Evolutionary conservation across 306 rosid species (phyloP).

Genomic region (Lagenaria siceraria): DNA sequence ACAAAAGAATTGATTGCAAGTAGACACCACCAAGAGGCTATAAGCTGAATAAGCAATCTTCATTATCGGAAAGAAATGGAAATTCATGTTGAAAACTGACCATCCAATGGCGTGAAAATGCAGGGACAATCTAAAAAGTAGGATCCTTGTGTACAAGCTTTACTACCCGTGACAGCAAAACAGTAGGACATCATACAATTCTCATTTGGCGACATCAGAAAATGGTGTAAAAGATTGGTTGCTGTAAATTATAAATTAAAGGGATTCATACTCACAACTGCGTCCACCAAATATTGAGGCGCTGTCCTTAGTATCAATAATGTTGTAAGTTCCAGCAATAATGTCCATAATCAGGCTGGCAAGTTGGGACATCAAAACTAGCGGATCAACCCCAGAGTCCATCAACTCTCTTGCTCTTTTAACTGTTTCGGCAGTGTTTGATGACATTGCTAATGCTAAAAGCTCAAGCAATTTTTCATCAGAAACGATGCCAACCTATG

Average conservation of each 20-base stretch:
- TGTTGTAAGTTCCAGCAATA: slow-evolving; percentile 79
- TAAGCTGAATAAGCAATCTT: neutral
- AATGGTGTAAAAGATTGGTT: slow-evolving; percentile 9
- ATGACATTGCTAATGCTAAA: slow-evolving; percentile 91
- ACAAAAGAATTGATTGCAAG: neutral
- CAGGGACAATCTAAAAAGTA: neutral
- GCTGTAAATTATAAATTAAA: slow-evolving; percentile 10
- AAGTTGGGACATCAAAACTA: slow-evolving; percentile 89
- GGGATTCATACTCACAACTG: slow-evolving; percentile 55
- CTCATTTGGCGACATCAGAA: neutral
- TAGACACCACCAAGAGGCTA: neutral
- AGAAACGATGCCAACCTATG: slow-evolving; percentile 88
- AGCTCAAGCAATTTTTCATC: slow-evolving; percentile 91
- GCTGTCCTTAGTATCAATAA: slow-evolving; percentile 39
- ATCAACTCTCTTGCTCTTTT: slow-evolving; percentile 89
- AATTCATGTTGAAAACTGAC: neutral
- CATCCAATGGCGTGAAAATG: neutral
- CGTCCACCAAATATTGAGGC: slow-evolving; percentile 46
- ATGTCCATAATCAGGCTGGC: slow-evolving; percentile 96
- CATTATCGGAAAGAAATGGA: neutral
- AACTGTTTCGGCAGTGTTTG: slow-evolving; percentile 90
- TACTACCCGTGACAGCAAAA: neutral
- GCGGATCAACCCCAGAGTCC: slow-evolving; percentile 92
- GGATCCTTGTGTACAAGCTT: neutral
- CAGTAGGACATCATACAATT: neutral